These are phyloP conservation scores for Paecilomyces sp. DNA, from an alignment of 2,329 filamentous ascomycete genomes.

Conservation along the genomic window DNA sequence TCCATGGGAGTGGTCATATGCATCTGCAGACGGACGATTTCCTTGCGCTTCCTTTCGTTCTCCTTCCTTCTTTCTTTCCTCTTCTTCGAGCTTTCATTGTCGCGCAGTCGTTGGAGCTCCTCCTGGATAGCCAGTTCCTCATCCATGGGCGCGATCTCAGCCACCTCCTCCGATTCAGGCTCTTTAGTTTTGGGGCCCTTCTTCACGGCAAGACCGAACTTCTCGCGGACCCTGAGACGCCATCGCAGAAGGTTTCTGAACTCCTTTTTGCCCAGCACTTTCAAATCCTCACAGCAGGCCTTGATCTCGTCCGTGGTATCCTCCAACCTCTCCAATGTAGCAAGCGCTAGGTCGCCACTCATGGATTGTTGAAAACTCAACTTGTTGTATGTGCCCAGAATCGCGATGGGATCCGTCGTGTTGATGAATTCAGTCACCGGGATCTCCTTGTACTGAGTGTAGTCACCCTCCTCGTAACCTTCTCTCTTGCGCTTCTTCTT, in stretches of 20 bases:
- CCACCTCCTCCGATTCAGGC: slow-evolving; percentile 62
- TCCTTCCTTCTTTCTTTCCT: slow-evolving; percentile 79
- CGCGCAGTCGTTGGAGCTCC: slow-evolving; percentile 73
- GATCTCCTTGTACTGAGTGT: slow-evolving; percentile 82
- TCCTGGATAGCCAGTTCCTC: slow-evolving; percentile 88
- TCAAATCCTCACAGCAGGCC: slow-evolving; percentile 72
- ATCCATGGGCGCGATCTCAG: slow-evolving; percentile 82
- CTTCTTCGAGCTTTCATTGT: slow-evolving; percentile 67
- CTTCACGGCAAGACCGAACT: slow-evolving; percentile 79
- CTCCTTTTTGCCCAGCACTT: slow-evolving; percentile 86
- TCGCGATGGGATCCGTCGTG: slow-evolving; percentile 84
- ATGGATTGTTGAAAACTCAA: slow-evolving; percentile 73
- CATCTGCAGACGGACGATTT: slow-evolving; percentile 93
- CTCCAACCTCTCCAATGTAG: slow-evolving; percentile 75
- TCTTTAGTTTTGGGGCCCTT: slow-evolving; percentile 48
- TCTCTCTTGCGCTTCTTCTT: slow-evolving; percentile 96
- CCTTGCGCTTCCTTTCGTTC: slow-evolving; percentile 90
- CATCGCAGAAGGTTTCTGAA: slow-evolving; percentile 86
- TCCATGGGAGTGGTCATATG: slow-evolving; percentile 95
- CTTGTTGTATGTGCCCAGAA: slow-evolving; percentile 78
- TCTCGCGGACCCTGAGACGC: slow-evolving; percentile 81
- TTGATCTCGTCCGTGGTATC: slow-evolving; percentile 81
- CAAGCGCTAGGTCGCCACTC: slow-evolving; percentile 77
- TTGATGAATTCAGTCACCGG: slow-evolving; percentile 90
- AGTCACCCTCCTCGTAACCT: slow-evolving; percentile 95